Evolutionary conservation across 1,139 yeast species (phyloP).

Genomic region (Taiozyma sp.): DNA sequence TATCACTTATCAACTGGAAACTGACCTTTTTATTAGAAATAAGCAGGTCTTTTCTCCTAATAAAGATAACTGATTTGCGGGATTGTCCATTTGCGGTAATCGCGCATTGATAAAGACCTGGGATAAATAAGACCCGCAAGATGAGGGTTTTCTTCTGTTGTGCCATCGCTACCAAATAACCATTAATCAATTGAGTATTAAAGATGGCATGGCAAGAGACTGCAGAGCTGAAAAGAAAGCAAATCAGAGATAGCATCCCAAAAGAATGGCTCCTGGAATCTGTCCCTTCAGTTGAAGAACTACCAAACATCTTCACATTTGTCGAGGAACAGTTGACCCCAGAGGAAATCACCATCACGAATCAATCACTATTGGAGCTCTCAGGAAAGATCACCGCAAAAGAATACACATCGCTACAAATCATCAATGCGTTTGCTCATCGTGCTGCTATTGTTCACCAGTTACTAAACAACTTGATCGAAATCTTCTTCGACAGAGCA

Average conservation of each 20-base stretch:
- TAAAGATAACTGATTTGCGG: background rate
- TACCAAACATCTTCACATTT: conserved; percentile 26
- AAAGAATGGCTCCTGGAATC: conserved; percentile 21
- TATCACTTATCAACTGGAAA: no score
- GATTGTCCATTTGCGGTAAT: background rate
- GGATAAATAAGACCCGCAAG: no score
- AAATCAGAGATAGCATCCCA: conserved; percentile 20
- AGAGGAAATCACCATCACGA: conserved; percentile 31
- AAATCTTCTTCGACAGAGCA: conserved; percentile 36
- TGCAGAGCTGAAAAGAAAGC: conserved; percentile 19
- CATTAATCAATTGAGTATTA: background rate
- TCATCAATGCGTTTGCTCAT: conserved; percentile 31
- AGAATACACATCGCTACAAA: conserved; percentile 25
- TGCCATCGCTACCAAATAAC: no score
- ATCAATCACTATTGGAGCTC: conserved; percentile 29
- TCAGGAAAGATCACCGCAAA: conserved; percentile 30
- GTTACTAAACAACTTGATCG: conserved; percentile 39
- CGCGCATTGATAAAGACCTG: background rate
- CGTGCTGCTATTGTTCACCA: conserved; percentile 46
- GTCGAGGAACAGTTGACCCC: conserved; percentile 26
- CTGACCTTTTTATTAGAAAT: no score
- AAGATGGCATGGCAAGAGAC: conserved; percentile 21
- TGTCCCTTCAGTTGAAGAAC: conserved; percentile 13
- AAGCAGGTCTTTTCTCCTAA: no score
- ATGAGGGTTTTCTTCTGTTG: no score